Base-by-base conservation (phyloP, 2,329 filamentous ascomycete genomes). In the Aspergillus ustus region DNA sequence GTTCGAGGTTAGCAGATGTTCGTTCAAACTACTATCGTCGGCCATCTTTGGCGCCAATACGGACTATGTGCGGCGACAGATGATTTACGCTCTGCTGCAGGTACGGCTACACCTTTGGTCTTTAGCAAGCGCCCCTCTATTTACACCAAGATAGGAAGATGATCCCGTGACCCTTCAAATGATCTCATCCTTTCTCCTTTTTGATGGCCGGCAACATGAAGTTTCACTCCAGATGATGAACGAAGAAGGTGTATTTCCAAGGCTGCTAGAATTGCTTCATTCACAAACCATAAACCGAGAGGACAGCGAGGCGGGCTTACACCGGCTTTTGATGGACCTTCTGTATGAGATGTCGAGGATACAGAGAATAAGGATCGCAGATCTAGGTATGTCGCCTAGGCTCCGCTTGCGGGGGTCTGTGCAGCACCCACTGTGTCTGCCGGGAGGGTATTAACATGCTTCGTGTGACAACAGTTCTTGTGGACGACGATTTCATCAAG, bases 271-370 rank as follows among this genome's bases (percentile, higher is more conserved):
- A 65, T 81, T 99, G 67, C 89, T 98, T 70, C 85, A 89, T 71
- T 83, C 81, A 48, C 84, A 85, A 64, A 84, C 83, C 54, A 76
- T 79, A 66, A 84, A 89, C 44, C 82, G 87, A 57, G 69, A 67
- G 49, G 68, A 71, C 37, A 69, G 69, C 63, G 70, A 67, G 72
- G 83, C 86, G 25, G 84, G 87, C 56, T 82, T 98, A 63, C 92
- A 97, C 78, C 87, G 90, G 40, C 80, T 95, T 64, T 82, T 98
- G 56, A 83, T 99, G 70, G 91, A 97, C 77, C 81, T 99, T 60
- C 85, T 97, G 73, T 99, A 97, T 78, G 95, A 98, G 81, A 97
- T 97, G 91, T 93, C 92, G 49, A 87, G 96, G 63, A 92, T 98
- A 74, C 93, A 98, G 77, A 86, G 89, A 65, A 80, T 99, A 62